Percentiles rank a stretch among this genome's conserved stretches.
These are phyloP conservation scores for Neurospora sp. DNA, from an alignment of 495 filamentous ascomycete species.

Conservation along the genomic window DNA sequence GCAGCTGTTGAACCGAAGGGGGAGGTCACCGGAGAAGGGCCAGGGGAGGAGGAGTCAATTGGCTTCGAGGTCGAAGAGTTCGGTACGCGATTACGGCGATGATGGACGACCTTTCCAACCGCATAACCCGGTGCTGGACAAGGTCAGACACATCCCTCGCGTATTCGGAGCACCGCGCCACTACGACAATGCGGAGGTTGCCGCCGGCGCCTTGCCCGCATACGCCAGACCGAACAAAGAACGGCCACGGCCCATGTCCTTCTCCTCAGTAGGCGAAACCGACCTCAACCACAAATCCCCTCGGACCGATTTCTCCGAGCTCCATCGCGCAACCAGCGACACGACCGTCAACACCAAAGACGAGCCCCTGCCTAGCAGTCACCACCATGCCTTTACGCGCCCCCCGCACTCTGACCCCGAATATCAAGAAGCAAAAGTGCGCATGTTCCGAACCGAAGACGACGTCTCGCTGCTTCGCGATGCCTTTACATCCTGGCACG, in stretches of 20 bases:
- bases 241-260: constrained; percentile 3
- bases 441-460: constrained; percentile 8
- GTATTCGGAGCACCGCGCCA: background rate
- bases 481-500: constrained; percentile 12
- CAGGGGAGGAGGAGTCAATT: background rate
- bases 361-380: constrained; percentile 1
- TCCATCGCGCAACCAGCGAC: constrained; percentile 9
- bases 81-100: background rate
- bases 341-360: constrained; percentile 8
- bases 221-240: constrained; percentile 10
- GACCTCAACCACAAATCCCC: constrained; percentile 6
- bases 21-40: background rate
- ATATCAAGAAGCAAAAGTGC: constrained; percentile 10
- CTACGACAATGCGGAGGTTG: background rate
- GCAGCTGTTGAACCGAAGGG: background rate
- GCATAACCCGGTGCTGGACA: constrained; percentile 5
- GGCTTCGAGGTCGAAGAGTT: background rate
- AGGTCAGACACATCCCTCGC: background rate
- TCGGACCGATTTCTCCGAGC: constrained; percentile 5
- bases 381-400: background rate
- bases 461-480: constrained; percentile 3
- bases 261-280: constrained; percentile 12
- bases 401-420: constrained; percentile 3
- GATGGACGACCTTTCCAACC: constrained; percentile 2
- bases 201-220: constrained; percentile 2